Evolutionary conservation across 805 yeast species (phyloP).

Genomic region (Torulaspora indica): DNA sequence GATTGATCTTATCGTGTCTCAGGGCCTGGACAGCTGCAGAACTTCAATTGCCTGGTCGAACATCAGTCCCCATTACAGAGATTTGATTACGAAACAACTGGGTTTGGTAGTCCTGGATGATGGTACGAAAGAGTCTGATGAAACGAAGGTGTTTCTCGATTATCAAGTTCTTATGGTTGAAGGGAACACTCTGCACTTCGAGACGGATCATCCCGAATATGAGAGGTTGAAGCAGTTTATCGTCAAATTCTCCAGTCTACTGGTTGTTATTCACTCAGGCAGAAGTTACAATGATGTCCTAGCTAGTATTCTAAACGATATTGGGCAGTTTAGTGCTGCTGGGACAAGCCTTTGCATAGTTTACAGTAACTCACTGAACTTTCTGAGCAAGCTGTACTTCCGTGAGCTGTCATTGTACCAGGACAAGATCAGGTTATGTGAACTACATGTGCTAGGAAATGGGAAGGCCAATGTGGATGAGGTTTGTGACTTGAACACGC

Average conservation of each 20-base stretch:
- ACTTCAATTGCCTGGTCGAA: constrained; percentile 28
- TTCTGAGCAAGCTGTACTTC: constrained; percentile 29
- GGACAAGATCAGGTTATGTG: constrained; percentile 19
- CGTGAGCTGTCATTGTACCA: constrained; percentile 17
- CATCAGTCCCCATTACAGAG: constrained; percentile 16
- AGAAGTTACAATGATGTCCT: constrained; percentile 25
- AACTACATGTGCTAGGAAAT: constrained; percentile 28
- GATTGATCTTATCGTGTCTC: constrained; percentile 21
- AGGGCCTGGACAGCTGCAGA: constrained; percentile 23
- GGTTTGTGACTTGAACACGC: constrained; percentile 24
- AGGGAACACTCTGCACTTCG: constrained; percentile 14
- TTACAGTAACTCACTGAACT: constrained; percentile 24
- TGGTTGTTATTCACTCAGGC: constrained; percentile 24
- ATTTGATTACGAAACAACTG: constrained; percentile 14
- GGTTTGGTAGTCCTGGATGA: constrained; percentile 27
- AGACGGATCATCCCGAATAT: constrained; percentile 14
- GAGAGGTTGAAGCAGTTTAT: constrained; percentile 12
- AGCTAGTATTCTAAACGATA: constrained; percentile 12
- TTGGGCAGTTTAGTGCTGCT: constrained; percentile 9
- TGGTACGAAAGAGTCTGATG: constrained; percentile 4
- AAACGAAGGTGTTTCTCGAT: constrained; percentile 10
- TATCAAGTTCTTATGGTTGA: constrained; percentile 15
- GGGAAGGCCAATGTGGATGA: constrained; percentile 1
- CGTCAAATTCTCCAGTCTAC: constrained; percentile 11
- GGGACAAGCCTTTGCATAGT: constrained; percentile 23